phyloP scores from a whole-genome alignment of 805 yeast genomes.

The Metschnikowia similis region DNA sequence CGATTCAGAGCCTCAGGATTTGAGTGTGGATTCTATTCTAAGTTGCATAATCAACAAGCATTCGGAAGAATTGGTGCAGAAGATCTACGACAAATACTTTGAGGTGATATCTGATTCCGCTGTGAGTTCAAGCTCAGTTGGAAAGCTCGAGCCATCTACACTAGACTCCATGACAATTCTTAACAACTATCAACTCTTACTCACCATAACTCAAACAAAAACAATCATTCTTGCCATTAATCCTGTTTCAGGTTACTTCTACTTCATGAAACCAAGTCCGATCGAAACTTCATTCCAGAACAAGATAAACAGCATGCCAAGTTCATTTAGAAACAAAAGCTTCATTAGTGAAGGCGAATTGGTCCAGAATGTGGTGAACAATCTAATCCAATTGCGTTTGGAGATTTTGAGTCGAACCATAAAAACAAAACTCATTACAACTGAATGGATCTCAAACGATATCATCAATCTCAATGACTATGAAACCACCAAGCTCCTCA shows the following conservation, averaged over 20 bases:
- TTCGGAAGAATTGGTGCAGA: slow-evolving; percentile 29
- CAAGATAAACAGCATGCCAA: slow-evolving; percentile 26
- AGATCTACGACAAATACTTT: slow-evolving; percentile 17
- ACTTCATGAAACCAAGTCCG: slow-evolving; percentile 37
- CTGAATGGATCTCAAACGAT: slow-evolving; percentile 65
- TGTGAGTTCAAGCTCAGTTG: neutral
- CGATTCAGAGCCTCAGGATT: slow-evolving; percentile 22
- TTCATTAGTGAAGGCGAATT: slow-evolving; percentile 30
- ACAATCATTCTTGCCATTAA: slow-evolving; percentile 36
- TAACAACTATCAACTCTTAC: slow-evolving; percentile 31
- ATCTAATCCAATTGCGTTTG: slow-evolving; percentile 44
- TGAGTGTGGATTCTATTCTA: slow-evolving; percentile 33
- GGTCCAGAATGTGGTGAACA: slow-evolving; percentile 27
- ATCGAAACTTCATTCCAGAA: slow-evolving; percentile 29
- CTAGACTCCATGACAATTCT: slow-evolving; percentile 16
- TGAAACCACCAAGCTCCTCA: slow-evolving; percentile 42
- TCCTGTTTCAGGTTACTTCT: slow-evolving; percentile 38
- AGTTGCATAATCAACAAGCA: slow-evolving; percentile 37
- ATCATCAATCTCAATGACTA: slow-evolving; percentile 46
- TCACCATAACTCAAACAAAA: slow-evolving; percentile 30
- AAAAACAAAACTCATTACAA: slow-evolving; percentile 52
- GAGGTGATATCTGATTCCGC: slow-evolving; percentile 8
- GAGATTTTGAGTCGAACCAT: slow-evolving; percentile 49
- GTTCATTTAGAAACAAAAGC: slow-evolving; percentile 14
- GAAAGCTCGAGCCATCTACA: slow-evolving; percentile 5